Evolutionary conservation across 768 basidiomycete species (phyloP).

Genomic region (Roridomyces roridus): DNA sequence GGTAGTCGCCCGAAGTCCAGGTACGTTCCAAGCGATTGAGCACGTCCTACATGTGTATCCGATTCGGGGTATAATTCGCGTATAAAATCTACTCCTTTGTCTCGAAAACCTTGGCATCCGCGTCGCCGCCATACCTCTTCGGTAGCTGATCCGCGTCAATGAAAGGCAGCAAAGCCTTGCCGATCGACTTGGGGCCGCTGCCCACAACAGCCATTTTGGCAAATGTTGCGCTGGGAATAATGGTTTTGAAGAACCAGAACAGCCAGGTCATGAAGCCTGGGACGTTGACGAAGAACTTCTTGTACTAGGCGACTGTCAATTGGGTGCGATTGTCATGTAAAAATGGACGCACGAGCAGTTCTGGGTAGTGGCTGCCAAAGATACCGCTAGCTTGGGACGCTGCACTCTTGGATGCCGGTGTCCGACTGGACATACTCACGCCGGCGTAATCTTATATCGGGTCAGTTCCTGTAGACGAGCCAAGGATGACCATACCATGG

Average conservation of each 20-base stretch:
- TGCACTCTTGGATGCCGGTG: constrained; percentile 78
- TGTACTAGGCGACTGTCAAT: constrained; percentile 47
- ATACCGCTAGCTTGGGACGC: constrained; percentile 77
- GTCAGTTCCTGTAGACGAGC: not conserved
- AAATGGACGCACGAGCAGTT: constrained; percentile 62
- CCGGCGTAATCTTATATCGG: constrained; percentile 67
- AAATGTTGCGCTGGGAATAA: constrained; percentile 74
- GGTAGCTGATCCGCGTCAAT: constrained; percentile 69
- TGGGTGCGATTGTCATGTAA: not conserved
- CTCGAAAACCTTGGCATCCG: constrained; percentile 36
- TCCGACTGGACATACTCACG: constrained; percentile 66
- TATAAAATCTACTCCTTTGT: constrained; percentile 9
- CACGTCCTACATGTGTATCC: too few species aligned
- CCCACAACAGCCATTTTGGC: constrained; percentile 86
- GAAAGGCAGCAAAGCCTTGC: constrained; percentile 61
- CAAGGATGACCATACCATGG: constrained; percentile 54
- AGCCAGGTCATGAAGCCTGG: constrained; percentile 80
- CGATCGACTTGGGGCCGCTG: constrained; percentile 60
- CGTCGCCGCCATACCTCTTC: constrained; percentile 72
- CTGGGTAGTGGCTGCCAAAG: constrained; percentile 81
- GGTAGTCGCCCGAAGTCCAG: too few species aligned
- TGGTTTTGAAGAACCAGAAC: constrained; percentile 82
- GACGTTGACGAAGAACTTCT: constrained; percentile 85
- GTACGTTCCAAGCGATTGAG: too few species aligned
- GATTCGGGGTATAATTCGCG: not conserved